Conservation (phyloP, 2,329 filamentous ascomycete species). For the Fusarium euwallaceae region DNA sequence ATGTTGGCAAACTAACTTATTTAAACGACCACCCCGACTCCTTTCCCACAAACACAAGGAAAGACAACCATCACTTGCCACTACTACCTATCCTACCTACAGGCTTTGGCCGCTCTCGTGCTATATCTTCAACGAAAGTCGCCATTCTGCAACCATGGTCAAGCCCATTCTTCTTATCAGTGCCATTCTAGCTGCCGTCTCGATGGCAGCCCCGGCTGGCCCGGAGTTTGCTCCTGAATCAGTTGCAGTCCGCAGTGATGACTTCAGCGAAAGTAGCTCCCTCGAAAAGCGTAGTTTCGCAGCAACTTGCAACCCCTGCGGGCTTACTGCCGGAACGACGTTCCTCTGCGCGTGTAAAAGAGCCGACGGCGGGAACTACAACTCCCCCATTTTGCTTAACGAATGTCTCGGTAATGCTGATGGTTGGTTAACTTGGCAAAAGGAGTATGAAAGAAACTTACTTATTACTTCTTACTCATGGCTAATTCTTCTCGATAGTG, state of each 20-base stretch:
- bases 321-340: not conserved
- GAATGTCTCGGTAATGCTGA: not conserved
- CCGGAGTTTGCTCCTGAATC: not conserved
- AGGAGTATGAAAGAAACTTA: not conserved
- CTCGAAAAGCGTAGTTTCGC: not conserved
- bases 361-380: not conserved
- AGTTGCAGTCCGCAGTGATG: not conserved
- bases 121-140: not conserved
- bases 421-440: not conserved
- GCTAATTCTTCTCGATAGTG: not conserved
- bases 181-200: not conserved
- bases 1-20: not conserved
- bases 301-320: not conserved
- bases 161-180: not conserved
- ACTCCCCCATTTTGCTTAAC: not conserved
- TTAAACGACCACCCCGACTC: not conserved
- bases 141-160: not conserved
- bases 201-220: not conserved
- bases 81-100: not conserved
- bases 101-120: not conserved
- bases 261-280: not conserved
- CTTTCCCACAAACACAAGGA: not conserved
- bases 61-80: not conserved
- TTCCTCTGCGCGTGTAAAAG: not conserved
- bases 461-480: not conserved